A percentile compares a stretch with the other conserved stretches of the same genome.
These are phyloP conservation scores for Lichenothelia convexa DNA, from an alignment of 495 filamentous ascomycete species.

Conservation along the genomic window DNA sequence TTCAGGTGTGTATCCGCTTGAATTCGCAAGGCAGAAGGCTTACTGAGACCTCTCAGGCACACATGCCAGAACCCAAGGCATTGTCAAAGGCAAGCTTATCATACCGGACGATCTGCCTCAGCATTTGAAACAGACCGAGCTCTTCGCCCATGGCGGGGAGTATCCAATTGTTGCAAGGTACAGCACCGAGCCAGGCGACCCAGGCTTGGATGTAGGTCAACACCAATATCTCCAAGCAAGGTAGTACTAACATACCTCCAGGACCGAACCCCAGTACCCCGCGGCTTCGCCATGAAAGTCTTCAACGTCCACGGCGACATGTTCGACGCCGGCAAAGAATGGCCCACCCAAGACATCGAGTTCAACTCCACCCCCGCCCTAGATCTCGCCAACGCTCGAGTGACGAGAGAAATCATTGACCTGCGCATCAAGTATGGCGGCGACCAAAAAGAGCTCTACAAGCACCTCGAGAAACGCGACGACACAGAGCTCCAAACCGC, in stretches of 20 bases:
- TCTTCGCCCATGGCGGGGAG: constrained; percentile 24
- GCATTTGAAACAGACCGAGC: constrained; percentile 25
- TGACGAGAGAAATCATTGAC: constrained; percentile 28
- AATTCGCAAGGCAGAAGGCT: neutral
- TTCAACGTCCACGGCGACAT: constrained; percentile 29
- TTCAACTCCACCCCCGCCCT: constrained; percentile 31
- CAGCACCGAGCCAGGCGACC: constrained; percentile 26
- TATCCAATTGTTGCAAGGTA: constrained; percentile 24
- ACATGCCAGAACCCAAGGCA: constrained; percentile 28
- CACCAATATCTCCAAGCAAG: no score
- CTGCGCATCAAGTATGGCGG: constrained; percentile 26
- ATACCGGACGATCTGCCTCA: constrained; percentile 22
- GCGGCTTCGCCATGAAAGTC: constrained; percentile 31
- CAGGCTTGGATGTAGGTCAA: constrained; percentile 22
- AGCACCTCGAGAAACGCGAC: constrained; percentile 23
- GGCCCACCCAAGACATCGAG: constrained; percentile 27
- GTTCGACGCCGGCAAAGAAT: constrained; percentile 22
- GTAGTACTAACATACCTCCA: neutral
- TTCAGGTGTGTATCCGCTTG: constrained; percentile 15
- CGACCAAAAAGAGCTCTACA: constrained; percentile 21
- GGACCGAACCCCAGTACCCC: constrained; percentile 27
- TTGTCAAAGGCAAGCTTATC: constrained; percentile 28
- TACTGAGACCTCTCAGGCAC: constrained; percentile 18
- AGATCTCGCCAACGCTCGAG: constrained; percentile 28
- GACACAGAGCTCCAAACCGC: constrained; percentile 26